phyloP scores from a whole-genome alignment of 2,329 filamentous ascomycete species.

The Ophiostoma sp. region DNA sequence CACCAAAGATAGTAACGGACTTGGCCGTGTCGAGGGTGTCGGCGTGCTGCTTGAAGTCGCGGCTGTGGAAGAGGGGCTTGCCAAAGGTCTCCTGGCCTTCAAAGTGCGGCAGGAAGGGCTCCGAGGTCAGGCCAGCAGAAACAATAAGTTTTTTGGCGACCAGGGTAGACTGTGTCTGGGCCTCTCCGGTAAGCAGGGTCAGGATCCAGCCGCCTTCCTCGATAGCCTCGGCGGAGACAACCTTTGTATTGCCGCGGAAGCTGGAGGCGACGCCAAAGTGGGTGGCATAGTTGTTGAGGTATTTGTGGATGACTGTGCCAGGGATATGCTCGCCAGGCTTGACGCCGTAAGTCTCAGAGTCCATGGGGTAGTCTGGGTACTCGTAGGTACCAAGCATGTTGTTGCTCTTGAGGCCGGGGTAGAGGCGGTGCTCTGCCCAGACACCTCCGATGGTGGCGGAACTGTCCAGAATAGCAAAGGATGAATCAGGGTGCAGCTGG shows the following conservation, averaged over 20 bases:
- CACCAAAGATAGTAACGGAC: constrained; percentile 53
- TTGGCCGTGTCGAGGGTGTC: constrained; percentile 41
- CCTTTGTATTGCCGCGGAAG: constrained; percentile 39
- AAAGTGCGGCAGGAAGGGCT: constrained; percentile 45
- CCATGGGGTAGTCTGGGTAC: constrained; percentile 69
- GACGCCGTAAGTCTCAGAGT: constrained; percentile 46
- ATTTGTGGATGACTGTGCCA: constrained; percentile 43
- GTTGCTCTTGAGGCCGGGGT: constrained; percentile 66
- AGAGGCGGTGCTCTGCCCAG: constrained; percentile 63
- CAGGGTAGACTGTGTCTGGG: constrained; percentile 31
- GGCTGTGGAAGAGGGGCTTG: constrained; percentile 46
- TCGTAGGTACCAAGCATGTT: constrained; percentile 70
- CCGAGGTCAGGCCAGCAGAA: constrained; percentile 52
- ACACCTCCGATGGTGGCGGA: constrained; percentile 58
- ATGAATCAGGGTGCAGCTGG: constrained; percentile 52
- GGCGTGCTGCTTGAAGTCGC: constrained; percentile 41
- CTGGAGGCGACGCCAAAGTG: constrained; percentile 40
- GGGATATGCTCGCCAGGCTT: constrained; percentile 45
- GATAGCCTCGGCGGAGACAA: constrained; percentile 42
- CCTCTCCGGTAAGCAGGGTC: constrained; percentile 29
- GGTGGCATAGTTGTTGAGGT: constrained; percentile 43
- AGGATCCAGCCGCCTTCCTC: constrained; percentile 42
- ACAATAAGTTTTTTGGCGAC: constrained; percentile 46
- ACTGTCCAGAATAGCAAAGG: constrained; percentile 54
- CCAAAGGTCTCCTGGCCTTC: constrained; percentile 44